A percentile compares a stretch with the other conserved stretches of the same genome.
Evolutionary conservation across 1,284 basidiomycete genomes (phyloP).

Genomic region (Leccinum fuscescens): DNA sequence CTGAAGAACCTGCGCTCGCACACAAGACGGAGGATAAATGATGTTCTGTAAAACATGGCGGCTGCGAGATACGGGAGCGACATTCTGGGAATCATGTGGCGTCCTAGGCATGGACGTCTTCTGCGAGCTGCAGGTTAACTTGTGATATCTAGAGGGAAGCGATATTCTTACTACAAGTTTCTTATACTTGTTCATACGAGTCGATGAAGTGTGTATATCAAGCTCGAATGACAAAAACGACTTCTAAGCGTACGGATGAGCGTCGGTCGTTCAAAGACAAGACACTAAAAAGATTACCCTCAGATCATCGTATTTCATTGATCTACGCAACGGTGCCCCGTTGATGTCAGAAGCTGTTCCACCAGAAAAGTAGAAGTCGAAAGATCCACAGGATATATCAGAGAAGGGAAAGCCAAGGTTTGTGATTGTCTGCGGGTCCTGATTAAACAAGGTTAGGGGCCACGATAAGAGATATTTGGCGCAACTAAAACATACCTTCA

Average conservation of each 20-base stretch:
- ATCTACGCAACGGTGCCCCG: neutral
- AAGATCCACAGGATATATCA: slow-evolving; percentile 4
- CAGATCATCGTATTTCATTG: neutral
- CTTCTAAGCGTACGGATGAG: slow-evolving; percentile 12
- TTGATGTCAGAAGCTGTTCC: neutral
- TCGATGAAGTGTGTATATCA: neutral
- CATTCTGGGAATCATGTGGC: neutral
- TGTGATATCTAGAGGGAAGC: neutral
- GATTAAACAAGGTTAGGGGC: neutral
- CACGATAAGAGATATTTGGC: neutral
- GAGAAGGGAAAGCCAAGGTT: neutral
- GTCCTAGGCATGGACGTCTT: neutral
- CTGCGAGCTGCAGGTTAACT: neutral
- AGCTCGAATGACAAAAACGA: neutral
- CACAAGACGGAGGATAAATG: slow-evolving; percentile 2
- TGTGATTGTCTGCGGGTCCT: neutral
- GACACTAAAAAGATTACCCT: slow-evolving; percentile 1
- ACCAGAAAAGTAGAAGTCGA: neutral
- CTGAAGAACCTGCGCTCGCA: neutral
- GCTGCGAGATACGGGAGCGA: neutral
- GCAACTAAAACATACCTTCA: slow-evolving; percentile 13
- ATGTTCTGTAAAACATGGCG: slow-evolving; percentile 6
- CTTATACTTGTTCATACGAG: slow-evolving; percentile 2
- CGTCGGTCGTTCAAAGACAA: neutral
- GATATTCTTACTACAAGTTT: slow-evolving; percentile 10